These are phyloP conservation scores for Botrytis fabae DNA, from an alignment of 2,329 filamentous ascomycete genomes.

Conservation along the genomic window DNA sequence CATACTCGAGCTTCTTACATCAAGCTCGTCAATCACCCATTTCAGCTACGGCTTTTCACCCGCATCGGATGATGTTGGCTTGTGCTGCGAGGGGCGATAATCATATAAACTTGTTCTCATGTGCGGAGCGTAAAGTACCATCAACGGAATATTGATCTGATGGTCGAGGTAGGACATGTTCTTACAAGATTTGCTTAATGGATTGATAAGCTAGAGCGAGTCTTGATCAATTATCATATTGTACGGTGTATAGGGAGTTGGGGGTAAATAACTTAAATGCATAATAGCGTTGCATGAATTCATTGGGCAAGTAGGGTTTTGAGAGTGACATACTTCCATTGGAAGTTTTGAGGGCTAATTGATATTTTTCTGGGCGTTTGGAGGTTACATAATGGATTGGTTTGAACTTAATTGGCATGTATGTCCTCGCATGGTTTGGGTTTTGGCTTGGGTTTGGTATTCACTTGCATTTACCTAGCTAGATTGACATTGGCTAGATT, in stretches of 20 bases:
- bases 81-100: slow-evolving; percentile 84
- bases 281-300: slow-evolving; percentile 13
- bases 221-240: slow-evolving; percentile 21
- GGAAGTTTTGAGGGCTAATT: not conserved
- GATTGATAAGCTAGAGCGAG: slow-evolving; percentile 5
- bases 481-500: slow-evolving; percentile 16
- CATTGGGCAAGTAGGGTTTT: not conserved
- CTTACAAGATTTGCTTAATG: slow-evolving; percentile 1
- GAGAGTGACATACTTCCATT: not conserved
- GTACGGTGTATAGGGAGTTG: slow-evolving; percentile 22
- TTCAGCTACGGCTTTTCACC: slow-evolving; percentile 89
- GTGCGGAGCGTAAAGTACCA: slow-evolving; percentile 48
- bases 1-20: slow-evolving; percentile 84
- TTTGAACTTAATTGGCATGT: slow-evolving; percentile 15
- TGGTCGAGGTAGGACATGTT: not conserved
- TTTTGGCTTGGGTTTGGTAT: not conserved
- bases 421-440: slow-evolving; percentile 2
- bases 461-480: slow-evolving; percentile 12
- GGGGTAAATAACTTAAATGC: not conserved
- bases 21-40: slow-evolving; percentile 81
- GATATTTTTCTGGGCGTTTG: not conserved
- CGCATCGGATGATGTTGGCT: slow-evolving; percentile 87
- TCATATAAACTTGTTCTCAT: slow-evolving; percentile 86
- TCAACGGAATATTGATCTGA: slow-evolving; percentile 19
- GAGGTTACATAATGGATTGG: not conserved